Conservation (phyloP, 345 rosid genomes). For the Triadica sebifera region DNA sequence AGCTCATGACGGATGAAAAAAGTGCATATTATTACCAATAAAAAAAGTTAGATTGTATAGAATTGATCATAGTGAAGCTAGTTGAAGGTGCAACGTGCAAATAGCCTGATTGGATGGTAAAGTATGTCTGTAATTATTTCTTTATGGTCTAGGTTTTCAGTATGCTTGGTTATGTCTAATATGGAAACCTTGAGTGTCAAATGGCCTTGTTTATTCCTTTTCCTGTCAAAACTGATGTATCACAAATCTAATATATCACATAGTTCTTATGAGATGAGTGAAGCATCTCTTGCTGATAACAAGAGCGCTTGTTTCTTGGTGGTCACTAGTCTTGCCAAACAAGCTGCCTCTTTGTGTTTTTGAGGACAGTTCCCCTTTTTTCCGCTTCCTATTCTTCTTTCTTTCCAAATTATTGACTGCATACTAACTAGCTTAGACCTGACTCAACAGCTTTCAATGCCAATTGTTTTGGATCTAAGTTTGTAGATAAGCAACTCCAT, state of each 20-base stretch:
- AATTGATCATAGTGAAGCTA: not conserved
- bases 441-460: not conserved
- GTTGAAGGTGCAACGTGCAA: not conserved
- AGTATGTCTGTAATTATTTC: not conserved
- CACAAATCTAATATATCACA: no score
- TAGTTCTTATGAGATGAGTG: not conserved
- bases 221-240: not conserved
- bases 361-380: not conserved
- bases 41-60: not conserved
- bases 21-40: not conserved
- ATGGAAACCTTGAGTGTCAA: not conserved
- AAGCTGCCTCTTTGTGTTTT: not conserved
- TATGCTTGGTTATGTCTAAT: not conserved
- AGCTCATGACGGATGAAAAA: not conserved
- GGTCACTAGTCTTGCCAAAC: not conserved
- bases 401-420: not conserved
- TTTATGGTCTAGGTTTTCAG: not conserved
- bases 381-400: not conserved
- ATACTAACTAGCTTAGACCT: not conserved
- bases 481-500: not conserved
- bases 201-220: not conserved
- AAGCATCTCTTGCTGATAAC: not conserved
- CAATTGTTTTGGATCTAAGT: not conserved
- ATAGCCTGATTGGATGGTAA: not conserved
- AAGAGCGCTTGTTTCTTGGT: not conserved